Evolutionary conservation across 1,284 basidiomycete genomes (phyloP).

Genomic region (Pholiota adiposa): DNA sequence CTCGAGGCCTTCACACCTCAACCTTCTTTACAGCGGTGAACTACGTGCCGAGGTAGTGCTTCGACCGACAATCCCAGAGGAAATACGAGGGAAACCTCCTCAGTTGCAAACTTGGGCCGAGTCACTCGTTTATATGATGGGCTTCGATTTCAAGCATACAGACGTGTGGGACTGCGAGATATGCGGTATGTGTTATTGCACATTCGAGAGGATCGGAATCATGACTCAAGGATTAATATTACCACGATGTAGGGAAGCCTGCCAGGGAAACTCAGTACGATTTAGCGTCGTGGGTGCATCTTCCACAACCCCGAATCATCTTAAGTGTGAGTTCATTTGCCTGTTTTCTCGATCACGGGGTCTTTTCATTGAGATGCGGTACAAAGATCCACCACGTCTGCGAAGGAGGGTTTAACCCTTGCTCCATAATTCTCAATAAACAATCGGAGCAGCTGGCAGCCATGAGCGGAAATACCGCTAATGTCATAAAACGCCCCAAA

Average conservation of each 20-base stretch:
- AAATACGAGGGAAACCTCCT: constrained; percentile 8
- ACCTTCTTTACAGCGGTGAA: constrained; percentile 9
- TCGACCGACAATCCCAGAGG: constrained; percentile 16
- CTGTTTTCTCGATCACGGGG: no score
- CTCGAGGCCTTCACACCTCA: neutral
- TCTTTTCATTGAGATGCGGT: no score
- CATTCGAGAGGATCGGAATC: neutral
- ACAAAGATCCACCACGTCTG: constrained; percentile 18
- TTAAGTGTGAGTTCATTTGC: constrained; percentile 14
- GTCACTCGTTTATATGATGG: neutral
- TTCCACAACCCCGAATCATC: constrained; percentile 16
- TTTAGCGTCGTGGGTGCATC: constrained; percentile 19
- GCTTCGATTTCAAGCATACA: constrained; percentile 20
- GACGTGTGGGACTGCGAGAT: constrained; percentile 19
- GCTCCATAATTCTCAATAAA: constrained; percentile 1
- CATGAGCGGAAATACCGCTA: neutral
- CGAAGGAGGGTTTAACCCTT: constrained; percentile 11
- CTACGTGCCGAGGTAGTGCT: constrained; percentile 20
- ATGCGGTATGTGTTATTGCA: constrained; percentile 15
- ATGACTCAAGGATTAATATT: no score
- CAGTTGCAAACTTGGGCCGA: constrained; percentile 12
- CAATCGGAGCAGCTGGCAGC: constrained; percentile 1
- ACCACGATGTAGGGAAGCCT: constrained; percentile 16
- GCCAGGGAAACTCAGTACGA: constrained; percentile 19
- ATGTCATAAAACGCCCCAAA: neutral